A percentile compares a stretch with the other conserved stretches of the same genome.
Evolutionary conservation across 305 asterid genomes (phyloP).

Genomic region (Withania somnifera): DNA sequence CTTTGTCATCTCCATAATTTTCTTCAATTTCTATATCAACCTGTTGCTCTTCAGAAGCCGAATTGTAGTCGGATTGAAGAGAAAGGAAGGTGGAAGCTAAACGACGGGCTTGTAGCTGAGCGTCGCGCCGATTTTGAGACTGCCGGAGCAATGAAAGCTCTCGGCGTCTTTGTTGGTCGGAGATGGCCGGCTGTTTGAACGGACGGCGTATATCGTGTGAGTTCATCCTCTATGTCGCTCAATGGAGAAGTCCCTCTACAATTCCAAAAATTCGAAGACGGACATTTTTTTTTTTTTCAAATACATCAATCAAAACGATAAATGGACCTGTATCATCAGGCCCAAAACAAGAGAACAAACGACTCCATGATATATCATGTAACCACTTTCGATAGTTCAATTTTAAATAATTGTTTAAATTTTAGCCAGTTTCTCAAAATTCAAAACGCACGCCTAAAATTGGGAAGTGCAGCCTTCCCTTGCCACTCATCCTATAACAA

Average conservation of each 20-base stretch:
- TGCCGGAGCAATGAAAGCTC: conserved; percentile 74
- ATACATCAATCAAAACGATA: too few species aligned
- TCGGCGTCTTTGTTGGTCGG: conserved; percentile 89
- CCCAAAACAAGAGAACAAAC: too few species aligned
- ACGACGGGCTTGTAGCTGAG: conserved; percentile 74
- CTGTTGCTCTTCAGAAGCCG: not conserved
- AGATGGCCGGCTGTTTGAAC: conserved; percentile 68
- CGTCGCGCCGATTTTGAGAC: conserved; percentile 64
- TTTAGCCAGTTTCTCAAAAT: not conserved
- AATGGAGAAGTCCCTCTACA: too few species aligned
- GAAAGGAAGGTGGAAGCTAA: conserved; percentile 62
- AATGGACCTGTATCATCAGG: too few species aligned
- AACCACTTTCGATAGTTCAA: too few species aligned
- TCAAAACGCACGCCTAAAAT: not conserved
- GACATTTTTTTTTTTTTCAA: too few species aligned
- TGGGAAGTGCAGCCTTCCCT: too few species aligned
- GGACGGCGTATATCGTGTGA: conserved; percentile 80
- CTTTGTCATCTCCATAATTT: conserved; percentile 9
- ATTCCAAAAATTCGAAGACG: too few species aligned
- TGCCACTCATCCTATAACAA: not conserved
- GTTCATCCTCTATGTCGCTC: too few species aligned
- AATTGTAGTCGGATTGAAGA: conserved; percentile 25
- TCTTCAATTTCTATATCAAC: conserved; percentile 2
- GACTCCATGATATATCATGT: too few species aligned
- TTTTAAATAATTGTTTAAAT: not conserved